Evolutionary conservation across 2,329 filamentous ascomycete species (phyloP), one percentile per base, ranked within the genome.

Genomic region (Trichoderma koningiopsis): DNA sequence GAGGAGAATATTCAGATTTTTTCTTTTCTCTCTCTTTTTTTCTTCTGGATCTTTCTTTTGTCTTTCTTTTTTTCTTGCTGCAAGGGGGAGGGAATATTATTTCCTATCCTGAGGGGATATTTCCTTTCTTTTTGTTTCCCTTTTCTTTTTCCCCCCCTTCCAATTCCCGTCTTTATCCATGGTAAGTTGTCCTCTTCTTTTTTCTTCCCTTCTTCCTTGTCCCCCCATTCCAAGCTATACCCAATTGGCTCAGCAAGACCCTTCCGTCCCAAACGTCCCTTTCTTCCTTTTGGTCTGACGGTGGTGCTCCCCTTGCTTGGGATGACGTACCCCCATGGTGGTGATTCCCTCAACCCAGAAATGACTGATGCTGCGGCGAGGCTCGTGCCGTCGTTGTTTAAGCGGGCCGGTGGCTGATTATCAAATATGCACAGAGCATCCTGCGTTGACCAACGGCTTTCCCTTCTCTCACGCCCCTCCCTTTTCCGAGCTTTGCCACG

Each of bases 361-460:
- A 22, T 27, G 40, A 24, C 47, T 22, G 47, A 49, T 22, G 47
- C 22, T 59, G n/a, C 14, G 37, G 40, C 47, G 35, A 43, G 33
- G 27, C 57, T 59, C 37, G 33, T 59, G 8, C 57, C 57, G 57
- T 59, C 22, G 7, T 24, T 58, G 64, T 67, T 67, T 67, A 59
- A 67, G 64, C 64, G 64, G 64, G 64, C 64, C 64, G 49, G 64
- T 57, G 55, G 64, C 64, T 67, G 55, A 67, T 67, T 67, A 67
- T 67, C 64, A 67, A 59, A 67, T 58, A 66, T 67, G 64, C 64
- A 59, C 64, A 67, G 64, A 67, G 64, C 64, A n/a, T 66, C 62
- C 43, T 57, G 58, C 40, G 64, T 43, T 35, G 33, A 58, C 64
- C 64, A 67, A 67, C 64, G 29, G 64, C 58, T 59, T 10, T 67